A percentile compares a stretch with the other conserved stretches of the same genome.
phyloP scores from a whole-genome alignment of 2,329 filamentous ascomycete species.

The Fusarium haematococcum region DNA sequence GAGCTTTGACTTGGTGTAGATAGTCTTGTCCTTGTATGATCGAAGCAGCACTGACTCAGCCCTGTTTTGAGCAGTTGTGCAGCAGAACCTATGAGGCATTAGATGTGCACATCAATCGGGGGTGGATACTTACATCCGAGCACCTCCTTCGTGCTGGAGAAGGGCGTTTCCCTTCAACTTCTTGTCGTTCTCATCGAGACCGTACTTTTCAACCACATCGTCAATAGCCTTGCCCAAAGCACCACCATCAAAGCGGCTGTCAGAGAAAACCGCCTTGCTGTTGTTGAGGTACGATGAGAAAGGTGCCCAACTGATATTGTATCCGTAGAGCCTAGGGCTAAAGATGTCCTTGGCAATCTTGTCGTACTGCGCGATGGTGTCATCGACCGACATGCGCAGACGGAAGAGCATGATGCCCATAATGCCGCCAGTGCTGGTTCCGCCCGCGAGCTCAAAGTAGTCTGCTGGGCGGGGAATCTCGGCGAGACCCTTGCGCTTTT shows the following conservation, averaged over 20 bases:
- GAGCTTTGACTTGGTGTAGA: slow-evolving; percentile 23
- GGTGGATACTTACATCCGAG: slow-evolving; percentile 7
- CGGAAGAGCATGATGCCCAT: slow-evolving; percentile 36
- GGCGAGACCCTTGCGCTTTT: background rate
- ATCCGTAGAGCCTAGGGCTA: slow-evolving; percentile 28
- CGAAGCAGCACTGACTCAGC: slow-evolving; percentile 31
- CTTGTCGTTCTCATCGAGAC: slow-evolving; percentile 30
- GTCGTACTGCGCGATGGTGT: slow-evolving; percentile 34
- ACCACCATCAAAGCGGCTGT: slow-evolving; percentile 28
- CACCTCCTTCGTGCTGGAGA: slow-evolving; percentile 20
- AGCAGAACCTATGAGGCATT: slow-evolving; percentile 1
- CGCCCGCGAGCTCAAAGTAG: slow-evolving; percentile 34
- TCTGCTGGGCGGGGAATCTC: slow-evolving; percentile 1
- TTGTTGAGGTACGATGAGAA: slow-evolving; percentile 18
- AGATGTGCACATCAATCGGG: background rate
- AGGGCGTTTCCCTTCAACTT: slow-evolving; percentile 25
- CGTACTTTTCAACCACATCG: slow-evolving; percentile 21
- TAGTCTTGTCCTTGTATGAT: slow-evolving; percentile 17
- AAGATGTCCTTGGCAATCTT: slow-evolving; percentile 31
- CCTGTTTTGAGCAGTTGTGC: slow-evolving; percentile 30
- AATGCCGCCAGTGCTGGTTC: slow-evolving; percentile 35
- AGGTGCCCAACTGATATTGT: slow-evolving; percentile 15
- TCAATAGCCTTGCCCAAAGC: slow-evolving; percentile 27
- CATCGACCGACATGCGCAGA: slow-evolving; percentile 29
- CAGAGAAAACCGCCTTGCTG: slow-evolving; percentile 25